phyloP scores from a whole-genome alignment of 345 rosid genomes.

The Linum usitatissimum region DNA sequence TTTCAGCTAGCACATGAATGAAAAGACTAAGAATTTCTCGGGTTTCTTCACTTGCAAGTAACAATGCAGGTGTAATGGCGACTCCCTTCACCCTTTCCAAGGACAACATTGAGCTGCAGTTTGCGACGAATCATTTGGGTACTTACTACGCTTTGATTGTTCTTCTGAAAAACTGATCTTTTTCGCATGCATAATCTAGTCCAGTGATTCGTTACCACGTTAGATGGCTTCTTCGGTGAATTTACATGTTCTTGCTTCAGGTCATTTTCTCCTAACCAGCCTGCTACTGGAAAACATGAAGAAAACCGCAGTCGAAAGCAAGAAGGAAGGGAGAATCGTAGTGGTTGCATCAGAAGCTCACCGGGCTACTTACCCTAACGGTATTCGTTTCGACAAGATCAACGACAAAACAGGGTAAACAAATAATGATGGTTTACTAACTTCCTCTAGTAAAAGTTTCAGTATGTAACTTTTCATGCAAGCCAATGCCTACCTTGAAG shows the following conservation, averaged over 20 bases:
- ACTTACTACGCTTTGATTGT: not conserved
- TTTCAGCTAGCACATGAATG: too few relatives aligned
- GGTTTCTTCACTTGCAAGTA: slow-evolving; percentile 20
- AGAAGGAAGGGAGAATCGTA: slow-evolving; percentile 61
- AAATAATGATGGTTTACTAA: not conserved
- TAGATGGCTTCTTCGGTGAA: not conserved
- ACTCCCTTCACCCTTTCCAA: slow-evolving; percentile 36
- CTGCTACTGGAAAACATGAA: slow-evolving; percentile 68
- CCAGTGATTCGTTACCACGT: not conserved
- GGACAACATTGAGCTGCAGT: slow-evolving; percentile 40
- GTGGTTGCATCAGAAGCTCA: slow-evolving; percentile 63
- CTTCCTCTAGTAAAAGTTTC: too few relatives aligned
- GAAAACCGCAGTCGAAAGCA: slow-evolving; percentile 45
- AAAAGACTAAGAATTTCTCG: not conserved
- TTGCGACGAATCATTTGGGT: slow-evolving; percentile 52
- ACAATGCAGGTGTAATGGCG: slow-evolving; percentile 42
- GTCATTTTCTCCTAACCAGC: slow-evolving; percentile 63
- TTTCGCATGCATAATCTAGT: not conserved
- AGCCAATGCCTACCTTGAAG: not conserved
- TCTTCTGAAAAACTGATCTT: not conserved
- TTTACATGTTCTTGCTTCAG: slow-evolving; percentile 22
- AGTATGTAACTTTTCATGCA: not conserved
- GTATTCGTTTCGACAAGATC: slow-evolving; percentile 51
- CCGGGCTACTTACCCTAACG: slow-evolving; percentile 38
- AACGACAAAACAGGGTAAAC: slow-evolving; percentile 51